A percentile compares a stretch with the other conserved stretches of the same genome.
phyloP scores from a whole-genome alignment of 2,329 filamentous ascomycete species.

The Aspergillus pseudonomiae region DNA sequence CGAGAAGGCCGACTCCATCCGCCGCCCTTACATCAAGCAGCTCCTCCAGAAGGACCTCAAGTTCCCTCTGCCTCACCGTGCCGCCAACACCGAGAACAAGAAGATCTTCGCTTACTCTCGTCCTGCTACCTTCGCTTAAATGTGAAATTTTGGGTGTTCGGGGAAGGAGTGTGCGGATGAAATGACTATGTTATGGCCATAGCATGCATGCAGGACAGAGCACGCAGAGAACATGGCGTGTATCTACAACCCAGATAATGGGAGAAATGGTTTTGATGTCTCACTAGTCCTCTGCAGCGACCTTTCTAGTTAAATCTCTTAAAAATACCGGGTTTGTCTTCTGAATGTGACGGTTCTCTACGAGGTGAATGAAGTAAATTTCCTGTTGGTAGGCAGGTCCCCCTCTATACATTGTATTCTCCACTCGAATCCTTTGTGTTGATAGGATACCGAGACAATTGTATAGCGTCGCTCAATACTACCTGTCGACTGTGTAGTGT shows the following conservation, averaged over 20 bases:
- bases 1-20: slow-evolving; percentile 91
- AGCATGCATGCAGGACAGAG: slow-evolving; percentile 45
- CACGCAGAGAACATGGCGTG: slow-evolving; percentile 38
- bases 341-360: slow-evolving; percentile 18
- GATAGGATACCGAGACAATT: not conserved
- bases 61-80: slow-evolving; percentile 98
- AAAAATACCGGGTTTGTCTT: slow-evolving; percentile 41
- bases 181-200: slow-evolving; percentile 47
- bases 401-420: not conserved
- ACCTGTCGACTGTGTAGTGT: not conserved
- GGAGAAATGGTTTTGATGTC: slow-evolving; percentile 44
- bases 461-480: not conserved
- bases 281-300: slow-evolving; percentile 45
- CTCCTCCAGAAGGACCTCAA: slow-evolving; percentile 91
- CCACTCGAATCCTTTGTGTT: not conserved
- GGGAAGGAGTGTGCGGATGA: slow-evolving; percentile 44
- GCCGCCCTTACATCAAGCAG: slow-evolving; percentile 99
- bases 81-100: slow-evolving; percentile 78
- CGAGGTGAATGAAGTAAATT: slow-evolving; percentile 2
- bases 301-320: slow-evolving; percentile 43
- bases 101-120: slow-evolving; percentile 93
- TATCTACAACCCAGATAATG: slow-evolving; percentile 37
- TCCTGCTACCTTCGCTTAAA: slow-evolving; percentile 97
- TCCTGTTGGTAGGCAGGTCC: not conserved
- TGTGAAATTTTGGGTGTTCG: slow-evolving; percentile 43